These are phyloP conservation scores for Schwanniomyces polymorphus DNA, from an alignment of 805 yeast genomes.

Conservation along the genomic window DNA sequence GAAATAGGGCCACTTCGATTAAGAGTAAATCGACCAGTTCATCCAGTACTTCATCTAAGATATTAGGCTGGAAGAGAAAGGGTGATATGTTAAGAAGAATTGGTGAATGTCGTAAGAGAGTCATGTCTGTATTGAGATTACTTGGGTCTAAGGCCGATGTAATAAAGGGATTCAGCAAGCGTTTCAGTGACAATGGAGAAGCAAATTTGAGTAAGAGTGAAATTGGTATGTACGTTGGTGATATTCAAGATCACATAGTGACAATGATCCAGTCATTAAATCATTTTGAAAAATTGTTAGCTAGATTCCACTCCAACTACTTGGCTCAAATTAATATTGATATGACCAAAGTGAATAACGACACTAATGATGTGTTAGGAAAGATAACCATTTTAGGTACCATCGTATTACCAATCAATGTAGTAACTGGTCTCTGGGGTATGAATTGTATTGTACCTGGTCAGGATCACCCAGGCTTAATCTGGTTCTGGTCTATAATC, in stretches of 20 bases:
- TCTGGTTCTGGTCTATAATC: constrained; percentile 43
- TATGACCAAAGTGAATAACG: constrained; percentile 95
- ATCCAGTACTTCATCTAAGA: constrained; percentile 49
- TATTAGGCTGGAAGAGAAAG: constrained; percentile 74
- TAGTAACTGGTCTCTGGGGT: constrained; percentile 97
- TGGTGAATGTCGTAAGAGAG: constrained; percentile 93
- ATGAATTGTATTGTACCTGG: constrained; percentile 98
- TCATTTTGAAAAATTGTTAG: constrained; percentile 90
- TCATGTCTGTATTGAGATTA: constrained; percentile 83
- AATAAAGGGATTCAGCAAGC: constrained; percentile 90
- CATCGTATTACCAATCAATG: constrained; percentile 90
- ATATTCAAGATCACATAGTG: constrained; percentile 95
- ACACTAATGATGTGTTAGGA: constrained; percentile 94
- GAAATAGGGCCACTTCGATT: constrained; percentile 3
- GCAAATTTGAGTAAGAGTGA: constrained; percentile 49
- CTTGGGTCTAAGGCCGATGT: constrained; percentile 95
- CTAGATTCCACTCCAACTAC: constrained; percentile 94
- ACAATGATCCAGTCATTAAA: constrained; percentile 96
- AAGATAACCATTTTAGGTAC: constrained; percentile 93
- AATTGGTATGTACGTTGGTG: constrained; percentile 92
- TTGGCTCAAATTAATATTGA: constrained; percentile 96
- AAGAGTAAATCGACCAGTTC: constrained; percentile 10
- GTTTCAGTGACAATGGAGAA: constrained; percentile 51
- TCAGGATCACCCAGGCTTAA: constrained; percentile 49
- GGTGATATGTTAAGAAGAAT: constrained; percentile 94